A percentile compares a stretch with the other conserved stretches of the same genome.
Evolutionary conservation across 2,329 filamentous ascomycete genomes (phyloP).

Genomic region (Talaromyces rugulosus): DNA sequence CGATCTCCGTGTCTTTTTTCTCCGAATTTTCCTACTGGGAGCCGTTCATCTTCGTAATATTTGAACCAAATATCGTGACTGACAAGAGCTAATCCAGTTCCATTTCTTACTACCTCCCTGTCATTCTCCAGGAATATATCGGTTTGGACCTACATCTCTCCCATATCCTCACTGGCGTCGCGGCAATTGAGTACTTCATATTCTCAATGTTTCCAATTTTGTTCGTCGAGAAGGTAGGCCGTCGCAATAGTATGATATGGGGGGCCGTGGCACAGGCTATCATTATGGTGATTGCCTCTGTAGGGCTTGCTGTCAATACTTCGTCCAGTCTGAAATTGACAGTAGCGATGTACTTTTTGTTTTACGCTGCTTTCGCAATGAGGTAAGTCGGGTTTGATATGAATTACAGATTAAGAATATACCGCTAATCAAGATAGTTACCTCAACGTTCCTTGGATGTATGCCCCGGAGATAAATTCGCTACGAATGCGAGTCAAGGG

Average conservation of each 20-base stretch:
- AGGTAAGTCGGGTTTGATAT: neutral
- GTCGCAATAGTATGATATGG: conserved; percentile 5
- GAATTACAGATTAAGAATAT: too few species aligned
- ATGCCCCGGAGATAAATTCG: conserved; percentile 49
- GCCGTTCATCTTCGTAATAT: too few species aligned
- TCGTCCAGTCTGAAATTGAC: neutral
- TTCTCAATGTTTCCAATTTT: neutral
- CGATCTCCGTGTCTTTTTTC: too few species aligned
- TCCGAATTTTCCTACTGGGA: neutral
- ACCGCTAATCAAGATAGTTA: neutral
- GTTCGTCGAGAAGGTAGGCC: neutral
- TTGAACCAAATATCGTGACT: too few species aligned
- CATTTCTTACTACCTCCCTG: conserved; percentile 1
- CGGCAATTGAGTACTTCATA: neutral
- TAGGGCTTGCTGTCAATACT: neutral
- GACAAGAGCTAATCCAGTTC: neutral
- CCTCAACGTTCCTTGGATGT: conserved; percentile 35
- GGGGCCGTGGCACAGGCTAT: neutral
- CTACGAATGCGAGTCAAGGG: conserved; percentile 47
- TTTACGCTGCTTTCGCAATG: conserved; percentile 6
- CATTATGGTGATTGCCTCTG: neutral
- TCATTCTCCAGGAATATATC: conserved; percentile 4
- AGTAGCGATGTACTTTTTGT: conserved; percentile 7
- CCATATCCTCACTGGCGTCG: neutral
- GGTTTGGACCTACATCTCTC: neutral